A percentile compares a stretch with the other conserved stretches of the same genome.
phyloP scores from a whole-genome alignment of 2,329 filamentous ascomycete genomes.

The Dothidotthia symphoricarpi region DNA sequence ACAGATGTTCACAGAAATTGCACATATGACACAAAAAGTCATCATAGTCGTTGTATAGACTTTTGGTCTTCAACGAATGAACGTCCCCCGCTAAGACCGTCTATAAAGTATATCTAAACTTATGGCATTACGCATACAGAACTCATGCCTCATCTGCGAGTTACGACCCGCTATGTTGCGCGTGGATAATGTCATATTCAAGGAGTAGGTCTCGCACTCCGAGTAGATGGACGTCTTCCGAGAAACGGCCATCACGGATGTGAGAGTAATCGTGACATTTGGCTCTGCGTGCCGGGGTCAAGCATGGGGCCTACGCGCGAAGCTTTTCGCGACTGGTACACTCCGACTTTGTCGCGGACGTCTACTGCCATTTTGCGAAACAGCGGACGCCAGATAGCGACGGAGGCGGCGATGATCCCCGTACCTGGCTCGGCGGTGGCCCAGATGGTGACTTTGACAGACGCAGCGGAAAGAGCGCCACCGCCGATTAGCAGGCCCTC shows the following conservation, averaged over 20 bases:
- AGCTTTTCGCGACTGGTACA: constrained; percentile 11
- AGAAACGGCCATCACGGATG: constrained; percentile 5
- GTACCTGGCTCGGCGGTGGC: constrained; percentile 52
- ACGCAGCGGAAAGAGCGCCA: constrained; percentile 17
- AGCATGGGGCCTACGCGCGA: constrained; percentile 4
- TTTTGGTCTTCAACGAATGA: constrained; percentile 1
- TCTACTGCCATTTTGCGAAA: constrained; percentile 33
- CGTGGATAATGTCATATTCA: constrained; percentile 19
- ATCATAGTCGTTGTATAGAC: no score
- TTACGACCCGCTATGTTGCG: constrained; percentile 17
- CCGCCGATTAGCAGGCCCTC: constrained; percentile 21
- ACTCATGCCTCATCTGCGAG: constrained; percentile 9
- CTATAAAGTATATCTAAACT: constrained; percentile 8
- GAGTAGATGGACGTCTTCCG: constrained; percentile 9
- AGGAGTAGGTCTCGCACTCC: constrained; percentile 12
- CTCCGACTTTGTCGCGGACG: constrained; percentile 19
- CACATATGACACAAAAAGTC: no score
- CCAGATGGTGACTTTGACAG: constrained; percentile 46
- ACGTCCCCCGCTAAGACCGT: constrained; percentile 3
- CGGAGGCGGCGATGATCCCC: constrained; percentile 51
- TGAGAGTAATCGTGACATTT: constrained; percentile 23
- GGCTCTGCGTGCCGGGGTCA: constrained; percentile 4
- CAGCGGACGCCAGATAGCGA: constrained; percentile 49
- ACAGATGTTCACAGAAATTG: no score
- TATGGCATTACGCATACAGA: constrained; percentile 1